Conservation (phyloP, 192 early-diverging fungal species). For the Mycoemilia scoparia region DNA sequence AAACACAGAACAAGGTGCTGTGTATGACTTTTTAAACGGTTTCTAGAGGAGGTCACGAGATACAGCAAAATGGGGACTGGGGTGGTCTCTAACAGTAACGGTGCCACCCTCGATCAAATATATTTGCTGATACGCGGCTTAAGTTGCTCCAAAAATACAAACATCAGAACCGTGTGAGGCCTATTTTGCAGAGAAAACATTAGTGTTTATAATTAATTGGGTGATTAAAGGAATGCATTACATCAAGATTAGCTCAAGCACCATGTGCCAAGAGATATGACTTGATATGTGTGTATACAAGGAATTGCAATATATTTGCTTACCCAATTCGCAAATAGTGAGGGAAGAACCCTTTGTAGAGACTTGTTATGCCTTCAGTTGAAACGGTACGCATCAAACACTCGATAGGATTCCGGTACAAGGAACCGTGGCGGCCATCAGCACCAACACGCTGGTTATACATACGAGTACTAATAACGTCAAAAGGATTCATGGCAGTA, state of each 20-base stretch:
- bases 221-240: constrained; percentile 1
- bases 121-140: constrained; percentile 23
- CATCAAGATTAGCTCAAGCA: too few relatives aligned
- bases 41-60: too few relatives aligned
- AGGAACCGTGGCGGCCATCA: constrained; percentile 36
- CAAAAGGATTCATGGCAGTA: constrained; percentile 91
- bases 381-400: constrained; percentile 70
- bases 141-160: constrained; percentile 77
- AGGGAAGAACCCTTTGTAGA: constrained; percentile 85
- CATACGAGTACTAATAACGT: constrained; percentile 86
- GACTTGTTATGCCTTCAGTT: constrained; percentile 60
- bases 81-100: too few relatives aligned
- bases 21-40: too few relatives aligned
- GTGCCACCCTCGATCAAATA: too few relatives aligned
- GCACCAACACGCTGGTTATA: constrained; percentile 64
- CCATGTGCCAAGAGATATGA: constrained; percentile 1
- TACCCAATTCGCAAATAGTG: constrained; percentile 86
- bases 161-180: constrained; percentile 82
- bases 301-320: constrained; percentile 19
- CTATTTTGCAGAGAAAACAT: too few relatives aligned
- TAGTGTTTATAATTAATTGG: constrained; percentile 4
- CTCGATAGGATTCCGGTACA: constrained; percentile 70
- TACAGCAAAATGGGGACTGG: too few relatives aligned
- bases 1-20: too few relatives aligned
- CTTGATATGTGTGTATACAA: constrained; percentile 1